phyloP scores from a whole-genome alignment of 139 green algal species.

The Volvox africanus region DNA sequence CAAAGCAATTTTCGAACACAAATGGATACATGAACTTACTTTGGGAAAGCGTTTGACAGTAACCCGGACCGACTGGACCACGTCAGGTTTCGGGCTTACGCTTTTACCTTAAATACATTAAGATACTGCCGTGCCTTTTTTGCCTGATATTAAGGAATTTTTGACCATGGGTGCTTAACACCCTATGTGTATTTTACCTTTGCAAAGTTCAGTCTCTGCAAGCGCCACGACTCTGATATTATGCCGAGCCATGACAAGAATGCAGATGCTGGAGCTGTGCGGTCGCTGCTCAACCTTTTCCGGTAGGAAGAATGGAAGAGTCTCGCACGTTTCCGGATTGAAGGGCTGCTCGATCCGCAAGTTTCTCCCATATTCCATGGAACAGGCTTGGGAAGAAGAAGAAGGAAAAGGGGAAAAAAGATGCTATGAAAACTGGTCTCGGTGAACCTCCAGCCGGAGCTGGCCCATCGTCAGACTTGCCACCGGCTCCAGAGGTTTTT shows the following conservation, averaged over 20 bases:
- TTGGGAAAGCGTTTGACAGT: too few species aligned
- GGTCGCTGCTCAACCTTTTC: constrained; percentile 1
- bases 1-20: too few species aligned
- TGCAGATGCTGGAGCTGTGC: background rate
- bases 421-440: background rate
- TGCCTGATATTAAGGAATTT: too few species aligned
- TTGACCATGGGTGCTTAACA: too few species aligned
- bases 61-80: too few species aligned
- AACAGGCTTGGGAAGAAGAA: constrained; percentile 34
- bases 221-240: background rate
- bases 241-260: background rate
- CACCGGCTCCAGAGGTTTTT: background rate
- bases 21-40: too few species aligned
- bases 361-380: background rate
- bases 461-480: background rate
- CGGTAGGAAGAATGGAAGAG: background rate
- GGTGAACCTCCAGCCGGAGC: background rate
- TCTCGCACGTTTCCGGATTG: background rate
- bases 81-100: too few species aligned
- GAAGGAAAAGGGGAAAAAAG: constrained; percentile 3
- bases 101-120: too few species aligned
- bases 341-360: background rate
- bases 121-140: too few species aligned
- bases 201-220: too few species aligned
- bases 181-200: too few species aligned